Percentiles rank a stretch among this genome's conserved stretches.
These are phyloP conservation scores for Didymella keratinophila DNA, from an alignment of 2,329 filamentous ascomycete species.

Conservation along the genomic window DNA sequence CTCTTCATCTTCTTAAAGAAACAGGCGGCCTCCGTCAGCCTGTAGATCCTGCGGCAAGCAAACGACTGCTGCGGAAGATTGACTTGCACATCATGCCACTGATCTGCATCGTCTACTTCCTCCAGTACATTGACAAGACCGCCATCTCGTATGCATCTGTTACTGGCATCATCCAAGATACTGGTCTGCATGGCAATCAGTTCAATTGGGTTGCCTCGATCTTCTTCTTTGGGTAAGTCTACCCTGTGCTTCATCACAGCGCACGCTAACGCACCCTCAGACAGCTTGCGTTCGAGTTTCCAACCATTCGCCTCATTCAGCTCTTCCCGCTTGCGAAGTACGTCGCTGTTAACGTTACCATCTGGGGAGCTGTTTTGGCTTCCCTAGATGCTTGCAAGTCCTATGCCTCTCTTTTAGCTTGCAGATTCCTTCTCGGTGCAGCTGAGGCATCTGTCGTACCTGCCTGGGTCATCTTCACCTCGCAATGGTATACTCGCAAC, in stretches of 20 bases:
- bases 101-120: constrained; percentile 59
- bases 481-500: not conserved
- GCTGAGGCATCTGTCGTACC: not conserved
- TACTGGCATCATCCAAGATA: constrained; percentile 62
- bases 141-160: constrained; percentile 59
- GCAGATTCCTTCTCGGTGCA: not conserved
- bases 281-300: not conserved
- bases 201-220: not conserved
- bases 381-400: not conserved
- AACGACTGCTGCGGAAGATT: constrained; percentile 49
- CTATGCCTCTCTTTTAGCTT: not conserved
- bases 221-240: not conserved
- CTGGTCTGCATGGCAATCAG: constrained; percentile 35
- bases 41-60: constrained; percentile 16
- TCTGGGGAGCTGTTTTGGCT: not conserved
- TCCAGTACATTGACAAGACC: constrained; percentile 66
- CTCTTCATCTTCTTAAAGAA: constrained; percentile 20
- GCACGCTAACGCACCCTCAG: not conserved
- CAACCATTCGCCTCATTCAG: not conserved
- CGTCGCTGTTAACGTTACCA: not conserved
- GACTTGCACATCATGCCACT: constrained; percentile 60
- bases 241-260: not conserved
- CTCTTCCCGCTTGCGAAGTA: not conserved
- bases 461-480: not conserved
- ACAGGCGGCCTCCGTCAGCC: constrained; percentile 8